A percentile compares a stretch with the other conserved stretches of the same genome.
Evolutionary conservation across 1,139 yeast genomes (phyloP).

Genomic region (Lodderomyces orthopsilosis): DNA sequence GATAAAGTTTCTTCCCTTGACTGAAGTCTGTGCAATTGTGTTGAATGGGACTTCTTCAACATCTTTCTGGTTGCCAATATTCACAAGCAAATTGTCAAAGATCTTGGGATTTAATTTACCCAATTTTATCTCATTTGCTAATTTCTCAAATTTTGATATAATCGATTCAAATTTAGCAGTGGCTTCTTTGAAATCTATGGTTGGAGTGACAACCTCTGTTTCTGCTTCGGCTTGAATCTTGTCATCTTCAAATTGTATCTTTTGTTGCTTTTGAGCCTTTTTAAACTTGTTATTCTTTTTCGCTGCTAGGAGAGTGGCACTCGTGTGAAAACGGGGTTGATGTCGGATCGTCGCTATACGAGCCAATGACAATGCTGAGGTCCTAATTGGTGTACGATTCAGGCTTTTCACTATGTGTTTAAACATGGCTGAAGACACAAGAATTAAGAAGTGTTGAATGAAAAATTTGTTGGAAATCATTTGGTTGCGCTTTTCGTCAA

Average conservation of each 20-base stretch:
- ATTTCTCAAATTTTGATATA: constrained; percentile 52
- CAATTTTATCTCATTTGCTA: constrained; percentile 58
- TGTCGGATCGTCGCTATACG: not conserved
- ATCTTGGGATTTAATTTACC: constrained; percentile 67
- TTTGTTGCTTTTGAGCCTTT: constrained; percentile 17
- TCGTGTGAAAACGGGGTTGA: not conserved
- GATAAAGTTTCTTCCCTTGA: constrained; percentile 66
- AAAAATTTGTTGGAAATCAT: not conserved
- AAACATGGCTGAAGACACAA: not conserved
- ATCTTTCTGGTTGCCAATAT: constrained; percentile 25
- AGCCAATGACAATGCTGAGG: not conserved
- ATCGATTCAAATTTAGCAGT: constrained; percentile 48
- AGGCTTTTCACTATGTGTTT: not conserved
- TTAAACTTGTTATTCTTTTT: constrained; percentile 15
- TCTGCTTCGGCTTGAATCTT: constrained; percentile 10
- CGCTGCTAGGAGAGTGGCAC: not conserved
- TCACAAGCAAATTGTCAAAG: constrained; percentile 59
- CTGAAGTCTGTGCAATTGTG: constrained; percentile 70
- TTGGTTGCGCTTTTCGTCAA: not conserved
- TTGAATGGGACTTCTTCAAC: constrained; percentile 50
- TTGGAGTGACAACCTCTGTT: constrained; percentile 18
- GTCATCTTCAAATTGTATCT: constrained; percentile 18
- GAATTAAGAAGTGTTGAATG: not conserved
- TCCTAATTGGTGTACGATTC: not conserved
- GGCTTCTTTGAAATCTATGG: constrained; percentile 39